Conservation (phyloP, 345 rosid genomes). For the Salix caprea region DNA sequence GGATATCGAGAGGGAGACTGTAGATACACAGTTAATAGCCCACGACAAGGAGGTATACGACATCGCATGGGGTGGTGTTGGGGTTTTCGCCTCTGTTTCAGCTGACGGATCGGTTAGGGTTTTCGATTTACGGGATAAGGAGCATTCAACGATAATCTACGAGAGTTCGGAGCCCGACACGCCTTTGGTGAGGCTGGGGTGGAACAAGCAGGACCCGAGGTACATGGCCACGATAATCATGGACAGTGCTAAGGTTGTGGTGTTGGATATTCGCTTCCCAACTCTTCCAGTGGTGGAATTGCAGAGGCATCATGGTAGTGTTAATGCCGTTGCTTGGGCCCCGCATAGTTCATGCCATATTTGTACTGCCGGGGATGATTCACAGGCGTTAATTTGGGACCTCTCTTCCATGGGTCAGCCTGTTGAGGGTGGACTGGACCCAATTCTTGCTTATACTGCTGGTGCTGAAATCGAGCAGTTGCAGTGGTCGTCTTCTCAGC, state of each 20-base stretch:
- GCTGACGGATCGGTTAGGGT: conserved; percentile 92
- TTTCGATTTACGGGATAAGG: conserved; percentile 83
- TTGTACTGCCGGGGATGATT: conserved; percentile 95
- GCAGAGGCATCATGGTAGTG: conserved; percentile 87
- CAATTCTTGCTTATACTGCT: conserved; percentile 87
- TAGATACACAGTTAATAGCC: conserved; percentile 92
- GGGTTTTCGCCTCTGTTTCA: conserved; percentile 88
- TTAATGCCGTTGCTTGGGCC: conserved; percentile 97
- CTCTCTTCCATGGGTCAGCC: conserved; percentile 93
- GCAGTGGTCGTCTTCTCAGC: conserved; percentile 97
- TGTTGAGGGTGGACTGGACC: conserved; percentile 91
- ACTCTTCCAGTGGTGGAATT: conserved; percentile 89
- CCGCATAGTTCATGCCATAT: conserved; percentile 95
- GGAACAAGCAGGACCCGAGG: conserved; percentile 99
- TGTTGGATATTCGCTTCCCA: conserved; percentile 85
- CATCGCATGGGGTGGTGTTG: conserved; percentile 96
- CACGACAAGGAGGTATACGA: conserved; percentile 97
- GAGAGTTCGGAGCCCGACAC: conserved; percentile 93
- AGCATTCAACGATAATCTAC: conserved; percentile 85
- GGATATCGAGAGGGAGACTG: conserved; percentile 87
- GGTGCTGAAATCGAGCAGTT: conserved; percentile 97
- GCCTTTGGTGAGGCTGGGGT: conserved; percentile 81
- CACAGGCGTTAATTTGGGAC: conserved; percentile 97
- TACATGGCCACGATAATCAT: conserved; percentile 94
- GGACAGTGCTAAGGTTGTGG: conserved; percentile 94